Evolutionary conservation across 2,329 filamentous ascomycete genomes (phyloP).

Genomic region (Botrytis elliptica): DNA sequence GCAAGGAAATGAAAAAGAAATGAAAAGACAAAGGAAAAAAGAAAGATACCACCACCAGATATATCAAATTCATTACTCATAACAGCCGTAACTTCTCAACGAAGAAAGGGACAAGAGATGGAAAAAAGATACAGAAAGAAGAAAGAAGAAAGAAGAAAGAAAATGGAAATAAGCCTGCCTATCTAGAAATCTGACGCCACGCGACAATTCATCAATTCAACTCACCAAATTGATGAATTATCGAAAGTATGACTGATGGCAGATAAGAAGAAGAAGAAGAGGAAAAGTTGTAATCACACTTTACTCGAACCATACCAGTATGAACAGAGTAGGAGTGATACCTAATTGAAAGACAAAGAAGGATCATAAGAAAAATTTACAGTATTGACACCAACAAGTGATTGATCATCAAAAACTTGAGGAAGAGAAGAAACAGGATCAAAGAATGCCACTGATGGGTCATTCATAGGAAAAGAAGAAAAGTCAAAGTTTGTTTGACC

Average conservation of each 20-base stretch:
- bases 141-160: background rate
- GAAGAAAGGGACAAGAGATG: background rate
- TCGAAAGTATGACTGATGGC: conserved; percentile 1
- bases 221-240: conserved; percentile 17
- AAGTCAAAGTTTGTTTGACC: conserved; percentile 31
- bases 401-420: conserved; percentile 29
- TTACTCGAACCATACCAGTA: conserved; percentile 27
- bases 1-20: background rate
- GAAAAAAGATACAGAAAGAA: background rate
- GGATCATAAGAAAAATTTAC: conserved; percentile 28
- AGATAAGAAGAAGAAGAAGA: background rate
- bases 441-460: conserved; percentile 28
- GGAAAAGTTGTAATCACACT: conserved; percentile 19
- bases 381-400: conserved; percentile 24
- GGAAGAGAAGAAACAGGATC: conserved; percentile 27
- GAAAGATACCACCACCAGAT: conserved; percentile 1
- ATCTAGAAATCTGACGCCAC: conserved; percentile 10
- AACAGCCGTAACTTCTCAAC: conserved; percentile 1
- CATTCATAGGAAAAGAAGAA: conserved; percentile 25
- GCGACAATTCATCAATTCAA: conserved; percentile 23
- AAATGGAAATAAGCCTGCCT: conserved; percentile 9
- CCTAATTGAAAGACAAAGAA: conserved; percentile 19
- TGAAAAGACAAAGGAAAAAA: background rate
- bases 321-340: conserved; percentile 10
- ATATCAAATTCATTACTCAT: conserved; percentile 8